A percentile compares a stretch with the other conserved stretches of the same genome.
Evolutionary conservation across 2,329 filamentous ascomycete genomes (phyloP).

Genomic region (Aspergillus luchuensis): DNA sequence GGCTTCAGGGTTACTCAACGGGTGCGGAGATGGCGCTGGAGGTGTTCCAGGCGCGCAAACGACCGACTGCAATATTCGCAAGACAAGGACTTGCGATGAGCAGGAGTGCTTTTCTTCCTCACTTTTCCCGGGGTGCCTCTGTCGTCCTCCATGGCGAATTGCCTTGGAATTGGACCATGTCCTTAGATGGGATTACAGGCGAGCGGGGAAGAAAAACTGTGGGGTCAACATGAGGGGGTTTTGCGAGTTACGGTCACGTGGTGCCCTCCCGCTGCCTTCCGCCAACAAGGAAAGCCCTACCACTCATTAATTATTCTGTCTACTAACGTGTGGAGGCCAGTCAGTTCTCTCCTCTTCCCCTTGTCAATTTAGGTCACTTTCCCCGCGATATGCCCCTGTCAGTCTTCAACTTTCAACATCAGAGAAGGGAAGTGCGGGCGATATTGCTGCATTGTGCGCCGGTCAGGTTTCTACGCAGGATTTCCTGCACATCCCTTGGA

Average conservation of each 20-base stretch:
- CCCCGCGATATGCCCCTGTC: neutral
- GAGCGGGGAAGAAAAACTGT: conserved; percentile 44
- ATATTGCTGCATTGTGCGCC: neutral
- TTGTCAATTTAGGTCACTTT: neutral
- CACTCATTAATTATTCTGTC: neutral
- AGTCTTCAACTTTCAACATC: neutral
- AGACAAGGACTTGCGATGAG: conserved; percentile 50
- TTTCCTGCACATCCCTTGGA: neutral
- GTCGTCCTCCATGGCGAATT: conserved; percentile 44
- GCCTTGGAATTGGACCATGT: conserved; percentile 29
- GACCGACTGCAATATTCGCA: conserved; percentile 53
- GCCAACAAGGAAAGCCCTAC: neutral
- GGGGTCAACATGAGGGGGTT: conserved; percentile 34
- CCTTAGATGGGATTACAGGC: conserved; percentile 29
- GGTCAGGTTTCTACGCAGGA: neutral
- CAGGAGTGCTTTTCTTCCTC: conserved; percentile 44
- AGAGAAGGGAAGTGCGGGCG: neutral
- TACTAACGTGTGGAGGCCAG: neutral
- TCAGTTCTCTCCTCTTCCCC: no score
- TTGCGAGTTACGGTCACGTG: conserved; percentile 23
- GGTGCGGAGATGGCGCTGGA: conserved; percentile 55
- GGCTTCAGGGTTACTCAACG: conserved; percentile 45
- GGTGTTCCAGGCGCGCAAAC: conserved; percentile 53
- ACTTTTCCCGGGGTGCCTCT: conserved; percentile 38
- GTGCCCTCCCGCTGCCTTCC: neutral